These are phyloP conservation scores for Fraxinus platypoda DNA, from an alignment of 305 asterid species.

Conservation along the genomic window DNA sequence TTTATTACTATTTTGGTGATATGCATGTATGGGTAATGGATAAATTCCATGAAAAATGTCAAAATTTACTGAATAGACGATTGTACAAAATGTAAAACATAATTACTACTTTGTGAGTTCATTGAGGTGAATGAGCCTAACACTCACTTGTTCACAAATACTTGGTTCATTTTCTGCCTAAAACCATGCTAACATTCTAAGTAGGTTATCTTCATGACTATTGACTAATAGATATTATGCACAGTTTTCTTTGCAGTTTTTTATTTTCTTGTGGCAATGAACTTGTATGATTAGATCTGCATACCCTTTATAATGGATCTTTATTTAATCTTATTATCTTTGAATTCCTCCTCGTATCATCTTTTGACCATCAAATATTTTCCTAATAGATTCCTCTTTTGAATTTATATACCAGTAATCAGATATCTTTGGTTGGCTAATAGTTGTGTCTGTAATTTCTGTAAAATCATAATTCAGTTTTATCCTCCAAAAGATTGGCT, in stretches of 20 bases:
- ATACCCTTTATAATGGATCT: neutral
- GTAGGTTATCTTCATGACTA: neutral
- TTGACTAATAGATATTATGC: neutral
- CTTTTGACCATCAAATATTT: slow-evolving; percentile 9
- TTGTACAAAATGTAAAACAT: neutral
- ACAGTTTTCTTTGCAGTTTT: neutral
- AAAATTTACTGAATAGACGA: neutral
- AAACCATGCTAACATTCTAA: neutral
- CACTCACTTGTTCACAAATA: neutral
- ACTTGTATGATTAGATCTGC: neutral
- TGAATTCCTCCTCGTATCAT: neutral
- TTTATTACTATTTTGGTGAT: neutral
- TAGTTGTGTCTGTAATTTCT: slow-evolving; percentile 24
- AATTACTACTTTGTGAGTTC: neutral
- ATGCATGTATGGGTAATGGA: neutral
- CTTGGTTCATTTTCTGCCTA: neutral
- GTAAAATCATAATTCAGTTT: slow-evolving; percentile 44
- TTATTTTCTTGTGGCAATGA: neutral
- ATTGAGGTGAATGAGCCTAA: neutral
- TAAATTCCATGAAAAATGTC: neutral
- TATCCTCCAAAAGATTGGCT: slow-evolving; percentile 94
- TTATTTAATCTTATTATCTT: neutral
- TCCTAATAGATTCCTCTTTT: neutral
- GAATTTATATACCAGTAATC: neutral
- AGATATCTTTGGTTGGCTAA: slow-evolving; percentile 13